A percentile compares a stretch with the other conserved stretches of the same genome.
Conservation (phyloP, 176 grass and related monocot genomes). For the Puccinellia tenuiflora region DNA sequence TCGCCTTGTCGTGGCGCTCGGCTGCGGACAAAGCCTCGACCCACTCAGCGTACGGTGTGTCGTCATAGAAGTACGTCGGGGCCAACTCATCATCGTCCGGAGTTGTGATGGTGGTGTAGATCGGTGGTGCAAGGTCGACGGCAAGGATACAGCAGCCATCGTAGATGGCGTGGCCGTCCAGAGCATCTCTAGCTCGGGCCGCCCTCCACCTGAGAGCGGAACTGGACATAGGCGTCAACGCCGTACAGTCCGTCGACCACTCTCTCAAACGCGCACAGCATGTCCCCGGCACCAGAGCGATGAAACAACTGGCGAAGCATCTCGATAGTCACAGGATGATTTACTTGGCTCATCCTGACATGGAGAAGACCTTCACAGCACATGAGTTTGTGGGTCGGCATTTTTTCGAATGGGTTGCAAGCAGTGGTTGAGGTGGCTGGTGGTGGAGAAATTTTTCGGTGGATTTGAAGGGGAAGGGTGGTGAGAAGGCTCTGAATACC, state of each 20-base stretch:
- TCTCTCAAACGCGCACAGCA: not conserved
- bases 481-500: not conserved
- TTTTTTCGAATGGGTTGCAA: not conserved
- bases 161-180: no score
- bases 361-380: not conserved
- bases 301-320: not conserved
- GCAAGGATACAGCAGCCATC: no score
- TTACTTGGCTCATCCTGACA: not conserved
- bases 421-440: not conserved
- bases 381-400: not conserved
- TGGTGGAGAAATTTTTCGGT: not conserved
- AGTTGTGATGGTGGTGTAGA: not conserved
- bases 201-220: no score
- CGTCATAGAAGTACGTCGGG: no score
- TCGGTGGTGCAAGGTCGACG: no score
- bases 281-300: not conserved
- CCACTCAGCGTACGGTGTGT: no score
- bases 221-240: no score
- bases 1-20: no score
- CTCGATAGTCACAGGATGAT: not conserved
- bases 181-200: no score
- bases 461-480: not conserved
- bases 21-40: no score
- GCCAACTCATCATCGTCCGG: no score
- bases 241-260: no score